A percentile compares a stretch with the other conserved stretches of the same genome.
phyloP scores from a whole-genome alignment of 2,329 filamentous ascomycete species.

The Neurospora sp. region DNA sequence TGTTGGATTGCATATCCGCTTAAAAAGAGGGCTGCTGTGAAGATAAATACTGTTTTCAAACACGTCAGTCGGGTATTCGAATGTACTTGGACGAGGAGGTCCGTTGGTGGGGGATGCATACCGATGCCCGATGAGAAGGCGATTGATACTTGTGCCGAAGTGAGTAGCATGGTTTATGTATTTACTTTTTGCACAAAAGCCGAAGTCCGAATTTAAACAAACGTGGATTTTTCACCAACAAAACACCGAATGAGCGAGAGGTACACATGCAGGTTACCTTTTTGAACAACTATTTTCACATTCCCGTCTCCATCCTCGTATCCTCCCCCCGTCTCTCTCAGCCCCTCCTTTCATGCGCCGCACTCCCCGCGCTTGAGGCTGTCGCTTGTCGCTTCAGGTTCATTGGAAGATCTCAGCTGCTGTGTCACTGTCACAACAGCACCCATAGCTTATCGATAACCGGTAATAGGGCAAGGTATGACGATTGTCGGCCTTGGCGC shows the following conservation, averaged over 20 bases:
- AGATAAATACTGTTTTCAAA: constrained; percentile 52
- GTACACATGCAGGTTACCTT: neutral
- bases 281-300: neutral
- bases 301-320: neutral
- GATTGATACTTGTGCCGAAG: constrained; percentile 60
- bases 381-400: neutral
- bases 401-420: neutral
- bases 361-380: neutral
- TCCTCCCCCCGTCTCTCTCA: neutral
- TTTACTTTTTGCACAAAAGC: neutral
- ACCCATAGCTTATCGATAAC: neutral
- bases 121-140: constrained; percentile 53
- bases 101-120: constrained; percentile 26
- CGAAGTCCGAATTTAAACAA: neutral
- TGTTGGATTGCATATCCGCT: constrained; percentile 85
- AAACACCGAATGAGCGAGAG: neutral
- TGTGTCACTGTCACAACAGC: neutral
- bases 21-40: constrained; percentile 74
- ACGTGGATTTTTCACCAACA: neutral
- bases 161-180: constrained; percentile 43
- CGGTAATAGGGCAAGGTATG: neutral
- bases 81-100: neutral
- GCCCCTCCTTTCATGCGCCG: neutral
- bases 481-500: neutral
- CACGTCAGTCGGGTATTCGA: neutral